Evolutionary conservation across 495 filamentous ascomycete genomes (phyloP), one percentile per base, ranked within the genome.

Genomic region (Mytilinidion resinicola): DNA sequence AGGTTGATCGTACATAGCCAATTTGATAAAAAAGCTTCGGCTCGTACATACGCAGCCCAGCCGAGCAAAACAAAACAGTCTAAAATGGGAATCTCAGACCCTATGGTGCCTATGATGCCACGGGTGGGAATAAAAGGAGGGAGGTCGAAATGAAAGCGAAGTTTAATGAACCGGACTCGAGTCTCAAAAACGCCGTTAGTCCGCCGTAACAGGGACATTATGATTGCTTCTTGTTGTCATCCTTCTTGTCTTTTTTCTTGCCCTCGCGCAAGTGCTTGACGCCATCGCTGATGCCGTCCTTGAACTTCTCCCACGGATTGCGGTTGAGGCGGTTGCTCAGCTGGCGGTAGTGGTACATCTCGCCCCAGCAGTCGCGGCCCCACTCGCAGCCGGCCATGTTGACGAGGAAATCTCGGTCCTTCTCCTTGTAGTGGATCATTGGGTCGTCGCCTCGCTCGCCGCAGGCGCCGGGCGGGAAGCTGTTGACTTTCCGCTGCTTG

Each of bases 311-410:
- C 90, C 89, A 96, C 55, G 73, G 76, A n/a, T 78, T 82, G 36
- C 88, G 81, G 73, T 96, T 96, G 17, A 95, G 79, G 69, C 81
- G 80, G 59, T 96, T 89, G 75, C 89, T 92, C 63, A 95, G 74
- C 64, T 92, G 85, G 12, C 92, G 86, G 74, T 88, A 99, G 64
- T 85, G 84, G 72, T 95, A 91, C 80, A 99, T 95, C 74, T 99
- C 93, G 33, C 86, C 84, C 93, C 95, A 97, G 69, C 93, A 99
- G 74, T 99, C 95, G 20, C 93, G 82, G 3, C 93, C 93, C 83
- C 87, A 96, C 67, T 92, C 87, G 69, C 93, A 99, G 3, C 95
- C 95, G 1, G 93, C 93, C 92, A 97, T 96, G 69, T 97, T 99
- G 61, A 99, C 91, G n/a, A 96, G 64, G 65, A 99, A 95, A 71